Evolutionary conservation across 108 stramenopile genomes (phyloP).

Genomic region (Mayamaea pseudoterrestris): DNA sequence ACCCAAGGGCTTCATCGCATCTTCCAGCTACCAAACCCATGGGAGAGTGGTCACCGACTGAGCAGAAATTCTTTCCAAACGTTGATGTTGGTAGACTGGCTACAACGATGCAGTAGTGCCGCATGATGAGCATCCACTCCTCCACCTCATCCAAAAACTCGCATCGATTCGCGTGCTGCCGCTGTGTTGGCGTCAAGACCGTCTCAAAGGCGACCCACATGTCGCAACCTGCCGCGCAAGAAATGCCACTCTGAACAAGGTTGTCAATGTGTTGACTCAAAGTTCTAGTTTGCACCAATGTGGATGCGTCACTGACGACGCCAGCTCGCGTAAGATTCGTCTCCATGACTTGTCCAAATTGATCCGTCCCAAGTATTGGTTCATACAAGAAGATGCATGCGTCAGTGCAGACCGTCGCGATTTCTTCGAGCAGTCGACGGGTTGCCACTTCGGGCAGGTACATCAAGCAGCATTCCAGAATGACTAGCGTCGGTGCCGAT

Average conservation of each 20-base stretch:
- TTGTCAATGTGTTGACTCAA: slow-evolving; percentile 37
- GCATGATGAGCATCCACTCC: slow-evolving; percentile 74
- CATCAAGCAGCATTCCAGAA: slow-evolving; percentile 75
- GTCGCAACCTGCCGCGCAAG: slow-evolving; percentile 51
- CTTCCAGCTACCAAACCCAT: no score
- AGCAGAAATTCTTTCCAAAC: no score
- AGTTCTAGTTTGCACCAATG: slow-evolving; percentile 45
- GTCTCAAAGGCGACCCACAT: slow-evolving; percentile 74
- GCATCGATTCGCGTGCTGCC: slow-evolving; percentile 37
- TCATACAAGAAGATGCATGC: slow-evolving; percentile 38
- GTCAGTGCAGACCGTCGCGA: slow-evolving; percentile 6
- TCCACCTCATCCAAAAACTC: slow-evolving; percentile 85
- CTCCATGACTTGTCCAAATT: slow-evolving; percentile 72
- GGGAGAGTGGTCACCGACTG: no score
- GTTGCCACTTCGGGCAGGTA: slow-evolving; percentile 47
- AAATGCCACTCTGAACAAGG: slow-evolving; percentile 31
- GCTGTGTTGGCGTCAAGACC: slow-evolving; percentile 37
- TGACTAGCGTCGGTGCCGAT: slow-evolving; percentile 44
- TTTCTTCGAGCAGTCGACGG: slow-evolving; percentile 15
- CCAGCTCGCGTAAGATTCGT: slow-evolving; percentile 46
- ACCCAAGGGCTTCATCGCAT: no score
- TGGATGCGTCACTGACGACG: slow-evolving; percentile 29
- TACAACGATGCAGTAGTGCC: no score
- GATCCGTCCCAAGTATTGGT: slow-evolving; percentile 51
- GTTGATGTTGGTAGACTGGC: no score